Evolutionary conservation across 2,329 filamentous ascomycete species (phyloP).

Genomic region (Aureobasidium uvarum): DNA sequence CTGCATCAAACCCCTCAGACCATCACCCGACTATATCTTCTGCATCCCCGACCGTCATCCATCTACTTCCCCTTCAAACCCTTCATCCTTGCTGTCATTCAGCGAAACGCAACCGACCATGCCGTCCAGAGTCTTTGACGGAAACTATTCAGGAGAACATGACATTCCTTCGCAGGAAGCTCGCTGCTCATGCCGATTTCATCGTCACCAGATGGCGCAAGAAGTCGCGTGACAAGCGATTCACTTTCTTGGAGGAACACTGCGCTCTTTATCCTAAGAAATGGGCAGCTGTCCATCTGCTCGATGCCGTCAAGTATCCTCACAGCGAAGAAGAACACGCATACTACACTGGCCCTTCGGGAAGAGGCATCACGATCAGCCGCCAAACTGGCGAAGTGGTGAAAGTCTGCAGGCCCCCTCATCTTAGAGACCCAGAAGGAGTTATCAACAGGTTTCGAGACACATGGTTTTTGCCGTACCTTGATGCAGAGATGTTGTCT

Average conservation of each 20-base stretch:
- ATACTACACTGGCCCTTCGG: too few species aligned
- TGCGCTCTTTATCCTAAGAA: neutral
- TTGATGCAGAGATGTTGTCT: constrained; percentile 27
- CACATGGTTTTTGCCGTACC: constrained; percentile 28
- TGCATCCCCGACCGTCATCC: neutral
- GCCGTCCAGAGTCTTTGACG: neutral
- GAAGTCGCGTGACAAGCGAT: constrained; percentile 1
- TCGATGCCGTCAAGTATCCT: neutral
- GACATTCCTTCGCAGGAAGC: neutral
- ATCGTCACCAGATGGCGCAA: constrained; percentile 8
- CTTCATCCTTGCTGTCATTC: neutral
- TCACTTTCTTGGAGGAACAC: neutral
- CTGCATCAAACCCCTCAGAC: neutral
- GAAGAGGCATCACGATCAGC: too few species aligned
- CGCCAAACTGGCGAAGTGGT: too few species aligned
- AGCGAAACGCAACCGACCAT: neutral
- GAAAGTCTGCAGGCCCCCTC: too few species aligned
- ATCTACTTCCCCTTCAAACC: neutral
- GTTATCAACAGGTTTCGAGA: neutral
- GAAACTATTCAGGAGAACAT: neutral
- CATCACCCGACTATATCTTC: neutral
- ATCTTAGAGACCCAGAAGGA: neutral
- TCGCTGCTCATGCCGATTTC: constrained; percentile 3
- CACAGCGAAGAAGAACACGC: neutral
- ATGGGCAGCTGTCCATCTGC: constrained; percentile 7